Evolutionary conservation across 2,329 filamentous ascomycete species (phyloP).

Genomic region (Dendryphion nanum): DNA sequence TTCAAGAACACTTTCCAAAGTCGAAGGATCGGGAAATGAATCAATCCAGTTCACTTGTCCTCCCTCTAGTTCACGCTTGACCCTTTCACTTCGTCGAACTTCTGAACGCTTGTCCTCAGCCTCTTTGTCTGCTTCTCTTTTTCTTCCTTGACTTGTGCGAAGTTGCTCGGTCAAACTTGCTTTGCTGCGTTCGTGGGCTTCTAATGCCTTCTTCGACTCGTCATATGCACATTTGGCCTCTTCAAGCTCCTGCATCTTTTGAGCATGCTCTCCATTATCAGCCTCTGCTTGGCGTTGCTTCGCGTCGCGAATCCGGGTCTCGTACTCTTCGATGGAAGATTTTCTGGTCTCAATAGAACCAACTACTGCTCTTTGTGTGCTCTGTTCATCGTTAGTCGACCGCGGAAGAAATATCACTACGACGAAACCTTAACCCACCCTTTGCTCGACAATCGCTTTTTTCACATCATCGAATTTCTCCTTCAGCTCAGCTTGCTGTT

Average conservation of each 20-base stretch:
- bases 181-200: slow-evolving; percentile 41
- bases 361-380: slow-evolving; percentile 66
- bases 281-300: slow-evolving; percentile 58
- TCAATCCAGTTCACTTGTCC: slow-evolving; percentile 60
- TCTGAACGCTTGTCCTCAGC: slow-evolving; percentile 44
- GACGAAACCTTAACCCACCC: slow-evolving; percentile 1
- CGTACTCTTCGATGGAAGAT: slow-evolving; percentile 40
- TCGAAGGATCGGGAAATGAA: slow-evolving; percentile 58
- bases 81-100: slow-evolving; percentile 51
- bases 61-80: slow-evolving; percentile 51
- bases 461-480: slow-evolving; percentile 55
- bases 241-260: slow-evolving; percentile 60
- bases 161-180: slow-evolving; percentile 37
- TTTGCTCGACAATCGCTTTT: slow-evolving; percentile 52
- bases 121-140: slow-evolving; percentile 17
- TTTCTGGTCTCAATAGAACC: slow-evolving; percentile 56
- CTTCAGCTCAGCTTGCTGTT: slow-evolving; percentile 51
- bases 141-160: slow-evolving; percentile 27
- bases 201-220: slow-evolving; percentile 44
- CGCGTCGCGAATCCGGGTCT: slow-evolving; percentile 54
- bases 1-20: slow-evolving; percentile 61
- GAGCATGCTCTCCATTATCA: slow-evolving; percentile 67
- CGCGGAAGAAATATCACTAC: slow-evolving; percentile 3
- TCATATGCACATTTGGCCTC: slow-evolving; percentile 54
- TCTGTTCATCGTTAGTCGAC: slow-evolving; percentile 15